Base-by-base conservation (phyloP, 306 rosid species). In the Trifolium pratense region DNA sequence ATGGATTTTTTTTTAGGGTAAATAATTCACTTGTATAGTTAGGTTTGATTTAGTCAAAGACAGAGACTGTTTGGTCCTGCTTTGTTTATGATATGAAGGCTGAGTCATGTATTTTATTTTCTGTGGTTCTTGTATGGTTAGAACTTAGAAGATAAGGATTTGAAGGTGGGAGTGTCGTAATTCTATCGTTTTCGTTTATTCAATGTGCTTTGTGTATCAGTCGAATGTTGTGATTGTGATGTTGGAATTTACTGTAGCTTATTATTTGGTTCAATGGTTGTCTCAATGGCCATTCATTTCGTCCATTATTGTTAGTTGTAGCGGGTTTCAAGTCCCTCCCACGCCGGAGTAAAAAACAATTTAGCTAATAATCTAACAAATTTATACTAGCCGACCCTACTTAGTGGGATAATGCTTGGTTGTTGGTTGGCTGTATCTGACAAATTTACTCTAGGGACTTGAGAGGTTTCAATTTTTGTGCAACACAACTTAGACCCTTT, bases 21-120 rank as follows among this genome's bases (percentile, higher is more conserved):
- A 70, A 37, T 26, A 62, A 63, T 63, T 62, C 39, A 65, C 7
- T 70, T 37, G 57, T 39, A 70, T 42, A 3, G 18, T 16, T 62
- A 26, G 58, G 45, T 39, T 76, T 63, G 43, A 66, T 40, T 64
- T 81, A 6, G 68, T 70, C 78, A 57, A 51, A 6, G 63, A 67
- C 66, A 40, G 15, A 15, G 36, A 21, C 49, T 6, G 53, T 60
- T 69, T 26, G 16, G 68, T 32, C 45, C 7, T 65, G 61, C 3
- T 29, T 11, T 23, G 58, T 61, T 34, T 34, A 6, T 16, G 13
- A 9, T 20, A 12, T 20, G 60, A 68, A 45, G 69, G 34, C 15
- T 71, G 74, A 55, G 51, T 14, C 37, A 6, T 70, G 37, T 25
- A 37, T 75, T 51, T 37, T 18, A 1, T 39, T 78, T 32, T 71